These are phyloP conservation scores for Fusarium redolens DNA, from an alignment of 2,329 filamentous ascomycete genomes.

Conservation along the genomic window DNA sequence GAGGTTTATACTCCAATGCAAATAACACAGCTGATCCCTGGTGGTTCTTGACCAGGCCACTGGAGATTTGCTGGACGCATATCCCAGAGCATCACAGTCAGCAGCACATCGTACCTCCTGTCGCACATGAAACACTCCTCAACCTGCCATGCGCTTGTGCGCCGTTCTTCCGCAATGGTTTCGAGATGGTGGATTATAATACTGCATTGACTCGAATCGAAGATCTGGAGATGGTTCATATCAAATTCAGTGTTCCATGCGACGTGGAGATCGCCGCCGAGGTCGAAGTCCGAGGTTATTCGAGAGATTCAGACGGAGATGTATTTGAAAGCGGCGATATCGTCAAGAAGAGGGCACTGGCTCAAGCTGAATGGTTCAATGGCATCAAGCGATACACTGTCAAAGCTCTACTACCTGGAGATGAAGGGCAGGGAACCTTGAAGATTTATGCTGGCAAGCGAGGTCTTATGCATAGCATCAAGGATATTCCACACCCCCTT, in stretches of 20 bases:
- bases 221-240: constrained; percentile 90
- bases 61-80: constrained; percentile 95
- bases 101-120: constrained; percentile 91
- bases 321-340: constrained; percentile 92
- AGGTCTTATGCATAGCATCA: constrained; percentile 96
- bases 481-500: constrained; percentile 92
- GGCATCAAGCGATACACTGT: constrained; percentile 92
- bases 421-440: constrained; percentile 87
- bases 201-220: constrained; percentile 88
- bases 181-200: constrained; percentile 90
- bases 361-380: constrained; percentile 90
- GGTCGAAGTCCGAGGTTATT: constrained; percentile 85
- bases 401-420: constrained; percentile 90
- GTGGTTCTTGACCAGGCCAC: constrained; percentile 93
- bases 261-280: constrained; percentile 95
- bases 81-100: constrained; percentile 88
- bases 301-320: constrained; percentile 88
- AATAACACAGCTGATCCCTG: constrained; percentile 81
- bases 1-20: constrained; percentile 79
- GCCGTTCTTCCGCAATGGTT: constrained; percentile 83
- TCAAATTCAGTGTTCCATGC: constrained; percentile 86
- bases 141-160: constrained; percentile 88
- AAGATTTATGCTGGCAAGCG: constrained; percentile 95
- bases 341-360: constrained; percentile 85
- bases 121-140: constrained; percentile 86